These are phyloP conservation scores for Clonostachys solani DNA, from an alignment of 2,329 filamentous ascomycete genomes.

Conservation along the genomic window DNA sequence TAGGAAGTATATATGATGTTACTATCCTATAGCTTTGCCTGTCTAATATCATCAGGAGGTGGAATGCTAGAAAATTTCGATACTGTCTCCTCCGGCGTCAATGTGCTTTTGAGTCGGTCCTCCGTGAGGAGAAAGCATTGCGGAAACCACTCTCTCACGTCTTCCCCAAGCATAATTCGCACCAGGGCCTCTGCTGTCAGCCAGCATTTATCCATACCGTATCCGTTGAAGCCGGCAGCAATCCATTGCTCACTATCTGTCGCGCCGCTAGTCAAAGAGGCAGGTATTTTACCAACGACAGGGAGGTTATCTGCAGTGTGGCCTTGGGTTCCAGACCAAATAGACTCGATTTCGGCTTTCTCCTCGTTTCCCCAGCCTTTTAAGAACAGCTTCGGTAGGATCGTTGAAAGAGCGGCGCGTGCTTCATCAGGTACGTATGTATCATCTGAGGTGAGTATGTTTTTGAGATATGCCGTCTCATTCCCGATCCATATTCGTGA, in stretches of 20 bases:
- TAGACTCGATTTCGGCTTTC: slow-evolving; percentile 20
- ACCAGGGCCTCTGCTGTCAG: slow-evolving; percentile 32
- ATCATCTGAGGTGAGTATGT: slow-evolving; percentile 37
- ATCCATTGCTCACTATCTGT: slow-evolving; percentile 36
- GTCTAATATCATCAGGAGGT: too few relatives aligned
- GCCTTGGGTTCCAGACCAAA: slow-evolving; percentile 43
- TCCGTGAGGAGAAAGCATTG: too few relatives aligned
- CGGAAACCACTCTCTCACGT: too few relatives aligned
- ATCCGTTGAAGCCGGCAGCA: slow-evolving; percentile 39
- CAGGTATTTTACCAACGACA: slow-evolving; percentile 37
- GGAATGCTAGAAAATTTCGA: too few relatives aligned
- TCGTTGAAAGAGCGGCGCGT: slow-evolving; percentile 21
- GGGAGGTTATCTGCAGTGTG: slow-evolving; percentile 39
- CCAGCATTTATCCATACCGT: slow-evolving; percentile 48
- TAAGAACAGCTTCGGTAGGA: slow-evolving; percentile 30
- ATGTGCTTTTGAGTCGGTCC: too few relatives aligned
- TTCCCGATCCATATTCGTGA: slow-evolving; percentile 2
- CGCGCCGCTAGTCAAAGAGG: slow-evolving; percentile 8
- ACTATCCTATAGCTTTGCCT: too few relatives aligned
- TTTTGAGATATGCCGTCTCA: slow-evolving; percentile 28
- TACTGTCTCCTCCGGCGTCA: too few relatives aligned
- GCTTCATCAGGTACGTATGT: slow-evolving; percentile 25
- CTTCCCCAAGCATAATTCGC: too few relatives aligned
- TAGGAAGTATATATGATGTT: too few relatives aligned
- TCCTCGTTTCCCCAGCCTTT: slow-evolving; percentile 15